These are phyloP conservation scores for Penicillium alfredii DNA, from an alignment of 495 filamentous ascomycete genomes.

Conservation along the genomic window DNA sequence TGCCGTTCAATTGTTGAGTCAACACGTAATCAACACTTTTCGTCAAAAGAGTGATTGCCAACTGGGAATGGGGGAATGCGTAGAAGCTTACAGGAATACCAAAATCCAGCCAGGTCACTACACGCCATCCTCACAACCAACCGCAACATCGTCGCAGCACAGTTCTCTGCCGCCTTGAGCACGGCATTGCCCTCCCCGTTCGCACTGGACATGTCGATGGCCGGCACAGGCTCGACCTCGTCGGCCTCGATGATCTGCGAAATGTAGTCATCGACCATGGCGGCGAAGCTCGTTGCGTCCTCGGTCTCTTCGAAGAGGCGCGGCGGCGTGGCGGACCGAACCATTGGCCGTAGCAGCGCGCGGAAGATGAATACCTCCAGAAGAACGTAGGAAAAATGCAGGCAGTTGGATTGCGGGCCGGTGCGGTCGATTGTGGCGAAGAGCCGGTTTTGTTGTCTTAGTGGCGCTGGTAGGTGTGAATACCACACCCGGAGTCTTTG, in stretches of 20 bases:
- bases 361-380: slow-evolving; percentile 15
- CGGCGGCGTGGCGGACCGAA: slow-evolving; percentile 11
- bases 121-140: slow-evolving; percentile 11
- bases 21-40: too few relatives aligned
- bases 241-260: slow-evolving; percentile 5
- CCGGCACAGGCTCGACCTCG: slow-evolving; percentile 6
- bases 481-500: slow-evolving; percentile 13
- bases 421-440: slow-evolving; percentile 1
- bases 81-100: slow-evolving; percentile 15
- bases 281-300: neutral
- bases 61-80: too few relatives aligned
- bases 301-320: slow-evolving; percentile 8
- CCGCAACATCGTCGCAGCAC: slow-evolving; percentile 10
- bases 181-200: slow-evolving; percentile 6
- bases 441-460: slow-evolving; percentile 1
- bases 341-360: slow-evolving; percentile 11
- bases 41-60: too few relatives aligned
- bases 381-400: slow-evolving; percentile 13
- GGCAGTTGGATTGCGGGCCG: slow-evolving; percentile 4
- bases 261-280: slow-evolving; percentile 9
- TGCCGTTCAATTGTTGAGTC: too few relatives aligned
- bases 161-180: slow-evolving; percentile 15
- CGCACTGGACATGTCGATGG: slow-evolving; percentile 11
- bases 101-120: slow-evolving; percentile 12
- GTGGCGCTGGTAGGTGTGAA: slow-evolving; percentile 1